These are phyloP conservation scores for Metarhizium rileyi DNA, from an alignment of 2,329 filamentous ascomycete genomes.

Conservation along the genomic window DNA sequence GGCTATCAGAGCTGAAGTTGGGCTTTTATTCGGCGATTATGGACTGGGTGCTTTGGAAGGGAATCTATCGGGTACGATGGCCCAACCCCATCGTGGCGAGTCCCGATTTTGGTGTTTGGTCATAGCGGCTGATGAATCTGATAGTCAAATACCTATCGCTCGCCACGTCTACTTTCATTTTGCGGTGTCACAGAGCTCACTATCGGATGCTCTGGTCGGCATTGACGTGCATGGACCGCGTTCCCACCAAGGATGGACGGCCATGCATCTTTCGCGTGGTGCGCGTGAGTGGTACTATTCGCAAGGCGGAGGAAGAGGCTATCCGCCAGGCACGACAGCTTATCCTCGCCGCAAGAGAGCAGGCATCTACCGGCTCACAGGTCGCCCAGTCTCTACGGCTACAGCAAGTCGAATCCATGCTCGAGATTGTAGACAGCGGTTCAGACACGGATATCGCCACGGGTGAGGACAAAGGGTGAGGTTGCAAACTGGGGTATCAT, in stretches of 20 bases:
- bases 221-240: conserved; percentile 64
- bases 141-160: conserved; percentile 85
- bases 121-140: not conserved
- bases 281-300: conserved; percentile 84
- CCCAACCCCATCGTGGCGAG: not conserved
- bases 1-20: conserved; percentile 60
- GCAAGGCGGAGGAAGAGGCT: conserved; percentile 83
- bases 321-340: conserved; percentile 66
- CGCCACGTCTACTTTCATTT: conserved; percentile 89
- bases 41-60: conserved; percentile 66
- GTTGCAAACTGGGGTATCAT: conserved; percentile 32
- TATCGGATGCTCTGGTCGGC: conserved; percentile 87
- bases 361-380: conserved; percentile 10
- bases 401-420: conserved; percentile 23
- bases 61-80: conserved; percentile 52
- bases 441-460: conserved; percentile 33
- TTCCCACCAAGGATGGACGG: conserved; percentile 51
- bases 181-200: conserved; percentile 71
- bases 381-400: conserved; percentile 11
- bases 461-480: conserved; percentile 34
- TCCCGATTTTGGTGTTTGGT: not conserved
- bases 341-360: conserved; percentile 55
- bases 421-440: conserved; percentile 32
- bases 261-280: conserved; percentile 77
- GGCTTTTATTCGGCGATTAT: conserved; percentile 77